Conservation (phyloP, 352 stramenopile species). For the Phytophthora pseudosyringae region DNA sequence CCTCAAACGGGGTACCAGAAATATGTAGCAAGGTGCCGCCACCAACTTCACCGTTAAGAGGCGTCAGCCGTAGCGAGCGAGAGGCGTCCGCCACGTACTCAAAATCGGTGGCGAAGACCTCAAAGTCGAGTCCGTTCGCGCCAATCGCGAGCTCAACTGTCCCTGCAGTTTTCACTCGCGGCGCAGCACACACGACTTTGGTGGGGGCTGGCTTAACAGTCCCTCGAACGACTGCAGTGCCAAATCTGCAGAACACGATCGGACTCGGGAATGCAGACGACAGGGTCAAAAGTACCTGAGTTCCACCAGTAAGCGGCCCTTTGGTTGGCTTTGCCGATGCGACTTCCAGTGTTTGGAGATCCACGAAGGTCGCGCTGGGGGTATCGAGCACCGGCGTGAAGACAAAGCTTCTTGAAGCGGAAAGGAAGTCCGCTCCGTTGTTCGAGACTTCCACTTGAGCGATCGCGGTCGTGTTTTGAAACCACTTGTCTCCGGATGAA, state of each 20-base stretch:
- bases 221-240: constrained; percentile 41
- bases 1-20: constrained; percentile 38
- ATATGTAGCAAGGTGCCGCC: constrained; percentile 70
- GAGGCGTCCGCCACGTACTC: constrained; percentile 46
- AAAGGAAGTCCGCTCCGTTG: constrained; percentile 58
- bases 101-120: constrained; percentile 50
- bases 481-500: constrained; percentile 18
- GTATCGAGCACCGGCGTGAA: constrained; percentile 23
- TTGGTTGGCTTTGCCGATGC: constrained; percentile 41
- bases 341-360: constrained; percentile 43
- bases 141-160: constrained; percentile 45
- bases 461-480: constrained; percentile 19
- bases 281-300: constrained; percentile 51
- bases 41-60: constrained; percentile 45
- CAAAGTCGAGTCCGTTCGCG: constrained; percentile 62
- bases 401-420: constrained; percentile 26
- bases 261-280: constrained; percentile 25
- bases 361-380: not conserved
- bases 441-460: constrained; percentile 50
- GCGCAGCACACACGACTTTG: constrained; percentile 40
- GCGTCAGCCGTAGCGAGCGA: constrained; percentile 35
- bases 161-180: constrained; percentile 7
- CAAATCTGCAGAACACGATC: constrained; percentile 66
- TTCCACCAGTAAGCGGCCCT: constrained; percentile 65
- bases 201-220: constrained; percentile 7